Evolutionary conservation across 2,329 filamentous ascomycete genomes (phyloP).

Genomic region (Exophiala dermatitidis): DNA sequence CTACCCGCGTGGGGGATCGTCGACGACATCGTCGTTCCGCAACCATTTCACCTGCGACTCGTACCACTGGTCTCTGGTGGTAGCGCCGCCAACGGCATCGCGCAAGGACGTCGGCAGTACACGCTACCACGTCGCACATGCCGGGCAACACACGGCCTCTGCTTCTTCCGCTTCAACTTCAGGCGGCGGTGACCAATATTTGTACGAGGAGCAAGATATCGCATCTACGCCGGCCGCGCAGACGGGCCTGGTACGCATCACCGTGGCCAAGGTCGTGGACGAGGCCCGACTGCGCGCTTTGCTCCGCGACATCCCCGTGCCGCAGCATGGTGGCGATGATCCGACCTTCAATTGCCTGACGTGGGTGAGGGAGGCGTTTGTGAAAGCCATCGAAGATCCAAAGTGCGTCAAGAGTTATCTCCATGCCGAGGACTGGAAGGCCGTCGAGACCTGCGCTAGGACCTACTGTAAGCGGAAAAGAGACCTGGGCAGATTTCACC

Average conservation of each 20-base stretch:
- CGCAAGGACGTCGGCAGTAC: conserved; percentile 15
- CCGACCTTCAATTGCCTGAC: conserved; percentile 23
- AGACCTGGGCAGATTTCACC: conserved; percentile 20
- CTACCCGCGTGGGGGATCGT: conserved; percentile 21
- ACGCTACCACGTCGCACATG: conserved; percentile 24
- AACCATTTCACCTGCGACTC: conserved; percentile 24
- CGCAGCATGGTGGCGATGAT: conserved; percentile 6
- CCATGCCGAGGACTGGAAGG: conserved; percentile 20
- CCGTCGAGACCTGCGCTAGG: conserved; percentile 23
- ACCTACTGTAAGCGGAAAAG: conserved; percentile 25
- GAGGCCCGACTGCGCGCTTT: conserved; percentile 18
- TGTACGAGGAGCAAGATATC: conserved; percentile 26
- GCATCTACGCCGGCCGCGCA: conserved; percentile 15
- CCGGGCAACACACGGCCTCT: conserved; percentile 1
- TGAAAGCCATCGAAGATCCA: conserved; percentile 16
- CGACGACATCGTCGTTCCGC: conserved; percentile 19
- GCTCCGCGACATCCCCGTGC: conserved; percentile 14
- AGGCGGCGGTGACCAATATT: conserved; percentile 4
- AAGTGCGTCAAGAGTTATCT: conserved; percentile 22
- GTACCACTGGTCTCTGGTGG: conserved; percentile 24
- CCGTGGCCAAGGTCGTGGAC: conserved; percentile 25
- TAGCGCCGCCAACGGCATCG: conserved; percentile 19
- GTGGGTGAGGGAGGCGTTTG: conserved; percentile 24
- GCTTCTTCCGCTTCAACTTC: too few relatives aligned
- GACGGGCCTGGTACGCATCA: conserved; percentile 17